These are phyloP conservation scores for Beauveria varroae DNA, from an alignment of 2,329 filamentous ascomycete species.

Conservation along the genomic window DNA sequence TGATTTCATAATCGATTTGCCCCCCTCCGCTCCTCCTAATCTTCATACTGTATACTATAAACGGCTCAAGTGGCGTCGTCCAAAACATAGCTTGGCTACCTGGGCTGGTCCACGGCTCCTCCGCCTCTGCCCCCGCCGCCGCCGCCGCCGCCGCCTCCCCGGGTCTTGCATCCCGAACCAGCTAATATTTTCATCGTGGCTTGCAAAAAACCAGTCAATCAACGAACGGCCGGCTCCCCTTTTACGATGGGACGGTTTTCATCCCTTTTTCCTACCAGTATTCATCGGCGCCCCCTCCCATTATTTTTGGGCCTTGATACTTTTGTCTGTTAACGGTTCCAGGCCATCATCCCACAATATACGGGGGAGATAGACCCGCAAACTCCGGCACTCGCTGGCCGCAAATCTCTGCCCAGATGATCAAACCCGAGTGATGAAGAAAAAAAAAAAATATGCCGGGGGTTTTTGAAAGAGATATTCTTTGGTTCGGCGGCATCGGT, in stretches of 20 bases:
- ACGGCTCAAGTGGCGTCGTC: conserved; percentile 2
- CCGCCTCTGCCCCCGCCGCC: background rate
- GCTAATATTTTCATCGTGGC: conserved; percentile 8
- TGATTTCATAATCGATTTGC: background rate
- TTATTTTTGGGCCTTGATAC: background rate
- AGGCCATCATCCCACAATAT: background rate
- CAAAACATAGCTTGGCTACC: background rate
- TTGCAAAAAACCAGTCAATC: background rate
- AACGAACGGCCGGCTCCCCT: no score
- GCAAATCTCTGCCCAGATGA: background rate
- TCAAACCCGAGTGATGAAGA: background rate
- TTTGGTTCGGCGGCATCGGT: background rate
- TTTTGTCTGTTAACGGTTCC: background rate
- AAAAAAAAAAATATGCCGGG: background rate
- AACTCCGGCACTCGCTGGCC: conserved; percentile 3
- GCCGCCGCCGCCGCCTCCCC: background rate
- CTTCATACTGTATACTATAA: conserved; percentile 1
- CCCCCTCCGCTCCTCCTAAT: background rate
- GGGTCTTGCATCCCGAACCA: conserved; percentile 8
- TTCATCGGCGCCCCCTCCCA: background rate
- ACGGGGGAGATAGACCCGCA: background rate
- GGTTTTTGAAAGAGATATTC: no score
- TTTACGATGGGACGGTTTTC: no score
- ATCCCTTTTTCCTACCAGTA: no score
- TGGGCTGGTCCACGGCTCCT: background rate